Conservation (phyloP, 2,329 filamentous ascomycete species). For the Arachnopeziza araneosa region DNA sequence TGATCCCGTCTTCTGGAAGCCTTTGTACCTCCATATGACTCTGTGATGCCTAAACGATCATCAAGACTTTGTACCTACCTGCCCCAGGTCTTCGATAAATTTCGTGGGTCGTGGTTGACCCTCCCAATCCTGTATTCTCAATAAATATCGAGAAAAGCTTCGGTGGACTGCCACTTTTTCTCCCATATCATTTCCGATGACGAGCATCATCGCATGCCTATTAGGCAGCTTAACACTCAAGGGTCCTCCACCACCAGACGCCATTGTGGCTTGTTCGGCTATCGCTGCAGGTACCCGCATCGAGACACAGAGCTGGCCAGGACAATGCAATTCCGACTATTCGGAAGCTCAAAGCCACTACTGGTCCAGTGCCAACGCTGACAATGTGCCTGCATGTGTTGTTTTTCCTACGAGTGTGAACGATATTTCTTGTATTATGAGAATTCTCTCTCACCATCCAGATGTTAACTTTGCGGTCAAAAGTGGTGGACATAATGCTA, state of each 20-base stretch:
- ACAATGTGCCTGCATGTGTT: slow-evolving; percentile 33
- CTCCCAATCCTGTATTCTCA: background rate
- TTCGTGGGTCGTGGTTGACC: too few relatives aligned
- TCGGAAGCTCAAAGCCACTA: slow-evolving; percentile 24
- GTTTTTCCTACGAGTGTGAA: slow-evolving; percentile 30
- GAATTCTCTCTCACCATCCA: slow-evolving; percentile 26
- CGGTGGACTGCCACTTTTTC: background rate
- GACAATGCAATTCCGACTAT: slow-evolving; percentile 9
- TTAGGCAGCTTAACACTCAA: background rate
- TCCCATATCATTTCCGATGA: background rate
- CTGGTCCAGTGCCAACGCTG: slow-evolving; percentile 32
- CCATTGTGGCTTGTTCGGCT: slow-evolving; percentile 5
- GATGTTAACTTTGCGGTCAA: slow-evolving; percentile 36
- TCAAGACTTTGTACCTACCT: background rate
- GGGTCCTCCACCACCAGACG: background rate
- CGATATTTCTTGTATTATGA: slow-evolving; percentile 32
- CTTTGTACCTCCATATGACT: background rate
- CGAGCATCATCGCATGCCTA: background rate
- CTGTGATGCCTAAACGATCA: background rate
- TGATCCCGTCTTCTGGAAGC: background rate
- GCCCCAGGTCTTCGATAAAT: background rate
- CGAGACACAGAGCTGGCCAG: slow-evolving; percentile 8
- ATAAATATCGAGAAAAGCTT: background rate
- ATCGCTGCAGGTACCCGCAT: slow-evolving; percentile 1
- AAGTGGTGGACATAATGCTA: slow-evolving; percentile 38